These are phyloP conservation scores for Lipomyces oligophaga DNA, from an alignment of 805 yeast genomes.

Conservation along the genomic window DNA sequence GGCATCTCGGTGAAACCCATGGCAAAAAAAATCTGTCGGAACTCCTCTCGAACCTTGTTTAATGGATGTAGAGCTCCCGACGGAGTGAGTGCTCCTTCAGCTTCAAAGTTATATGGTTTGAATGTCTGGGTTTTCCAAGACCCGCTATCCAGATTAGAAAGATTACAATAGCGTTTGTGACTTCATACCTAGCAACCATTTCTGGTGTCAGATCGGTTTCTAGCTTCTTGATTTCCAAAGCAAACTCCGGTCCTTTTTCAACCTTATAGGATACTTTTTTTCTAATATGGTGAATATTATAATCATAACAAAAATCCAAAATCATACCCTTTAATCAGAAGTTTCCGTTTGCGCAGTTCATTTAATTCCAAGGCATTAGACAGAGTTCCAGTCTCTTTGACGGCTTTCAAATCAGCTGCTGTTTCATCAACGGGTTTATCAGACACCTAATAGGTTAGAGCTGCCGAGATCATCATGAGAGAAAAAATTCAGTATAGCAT, in stretches of 20 bases:
- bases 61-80: constrained; percentile 97
- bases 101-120: constrained; percentile 93
- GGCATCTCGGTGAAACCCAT: constrained; percentile 99
- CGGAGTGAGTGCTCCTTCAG: constrained; percentile 82
- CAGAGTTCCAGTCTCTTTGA: constrained; percentile 54
- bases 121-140: constrained; percentile 79
- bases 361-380: constrained; percentile 60
- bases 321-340: constrained; percentile 48
- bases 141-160: constrained; percentile 42
- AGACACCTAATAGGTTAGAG: constrained; percentile 28
- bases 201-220: constrained; percentile 95
- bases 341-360: constrained; percentile 93
- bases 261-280: constrained; percentile 74
- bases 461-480: not conserved
- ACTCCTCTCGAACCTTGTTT: constrained; percentile 94
- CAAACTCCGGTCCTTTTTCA: constrained; percentile 78
- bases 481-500: not conserved
- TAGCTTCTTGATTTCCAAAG: constrained; percentile 68
- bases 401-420: constrained; percentile 56
- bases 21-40: constrained; percentile 93
- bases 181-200: constrained; percentile 54
- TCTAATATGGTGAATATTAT: constrained; percentile 32
- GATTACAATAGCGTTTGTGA: not conserved
- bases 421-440: constrained; percentile 62
- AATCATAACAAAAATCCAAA: not conserved